Evolutionary conservation across 768 basidiomycete species (phyloP), one percentile per base, ranked within the genome.

Genomic region (Cystobasidiopsis lactophilus): DNA sequence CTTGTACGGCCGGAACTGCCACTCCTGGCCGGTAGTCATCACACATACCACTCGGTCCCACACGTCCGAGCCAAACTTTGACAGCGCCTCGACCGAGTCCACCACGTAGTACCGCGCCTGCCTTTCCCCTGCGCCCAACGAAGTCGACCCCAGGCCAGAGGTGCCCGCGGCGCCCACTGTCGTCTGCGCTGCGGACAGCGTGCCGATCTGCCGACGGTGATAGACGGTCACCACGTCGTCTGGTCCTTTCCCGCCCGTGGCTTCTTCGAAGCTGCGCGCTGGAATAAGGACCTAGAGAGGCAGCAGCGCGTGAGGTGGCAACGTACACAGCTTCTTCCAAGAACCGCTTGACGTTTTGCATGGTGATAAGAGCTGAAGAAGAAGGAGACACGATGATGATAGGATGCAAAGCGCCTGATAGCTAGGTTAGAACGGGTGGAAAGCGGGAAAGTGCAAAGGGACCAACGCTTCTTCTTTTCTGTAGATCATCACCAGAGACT

Each of bases 301-400:
- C 5, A 30, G 43, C 31, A 52, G 57, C 52, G 31, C 30, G 44
- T 24, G 35, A 27, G n/a, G 38, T 37, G 23, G 37, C 47, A 29
- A 66, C 77, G 54, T 66, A 85, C 80, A 75, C 69, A 0, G 85
- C 76, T 62, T 95, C 85, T 69, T 95, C 85, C 16, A 98, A 68
- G 68, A 96, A 93, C 30, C 75, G 76, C 66, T 83, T 84, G 52
- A 96, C 85, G 62, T 98, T 98, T 74, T 88, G 79, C 85, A 98
- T 93, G 5, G 86, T 93, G 64, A 98, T 79, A 52, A 98, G 75
- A 2, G 86, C 79, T 1, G 91, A 95, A 0, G 88, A 88, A 16
- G 82, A 88, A 0, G 88, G 91, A 0, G 89, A 91, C 40, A 98
- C 88, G 71, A 96, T 82, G 66, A 96, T 93, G 63, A 98, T 96